phyloP scores from a whole-genome alignment of 495 filamentous ascomycete species.

The Trichoderma gamsii region DNA sequence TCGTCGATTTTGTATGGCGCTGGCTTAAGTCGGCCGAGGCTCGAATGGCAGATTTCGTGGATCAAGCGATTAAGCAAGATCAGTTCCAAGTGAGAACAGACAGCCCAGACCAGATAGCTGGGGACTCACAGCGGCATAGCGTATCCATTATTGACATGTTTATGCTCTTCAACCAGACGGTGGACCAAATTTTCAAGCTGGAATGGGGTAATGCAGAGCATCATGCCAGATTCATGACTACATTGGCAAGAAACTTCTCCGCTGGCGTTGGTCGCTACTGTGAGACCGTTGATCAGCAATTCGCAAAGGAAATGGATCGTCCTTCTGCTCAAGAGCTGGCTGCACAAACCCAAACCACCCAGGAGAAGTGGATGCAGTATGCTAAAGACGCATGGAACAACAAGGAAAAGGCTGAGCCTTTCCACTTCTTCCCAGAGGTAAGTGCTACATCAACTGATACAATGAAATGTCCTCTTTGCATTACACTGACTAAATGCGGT shows the following conservation, averaged over 20 bases:
- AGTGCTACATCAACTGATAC: conserved; percentile 20
- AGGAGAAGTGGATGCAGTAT: conserved; percentile 83
- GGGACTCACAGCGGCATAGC: conserved; percentile 84
- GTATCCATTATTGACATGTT: conserved; percentile 92
- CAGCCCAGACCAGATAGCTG: conserved; percentile 51
- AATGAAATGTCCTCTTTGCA: background rate
- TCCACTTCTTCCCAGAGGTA: conserved; percentile 95
- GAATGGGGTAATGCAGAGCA: conserved; percentile 92
- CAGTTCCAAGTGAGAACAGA: conserved; percentile 64
- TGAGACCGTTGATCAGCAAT: conserved; percentile 80
- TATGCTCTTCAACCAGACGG: conserved; percentile 81
- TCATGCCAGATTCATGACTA: conserved; percentile 94
- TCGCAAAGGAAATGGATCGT: conserved; percentile 88
- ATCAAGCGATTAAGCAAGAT: conserved; percentile 85
- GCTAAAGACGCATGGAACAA: conserved; percentile 93
- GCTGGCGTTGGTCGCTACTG: conserved; percentile 83
- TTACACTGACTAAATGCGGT: conserved; percentile 20
- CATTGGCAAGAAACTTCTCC: conserved; percentile 81
- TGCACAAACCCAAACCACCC: conserved; percentile 68
- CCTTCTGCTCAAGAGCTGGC: conserved; percentile 81
- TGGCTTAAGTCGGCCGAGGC: conserved; percentile 80
- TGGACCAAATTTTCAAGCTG: conserved; percentile 77
- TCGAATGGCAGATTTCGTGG: conserved; percentile 78
- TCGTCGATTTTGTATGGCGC: conserved; percentile 90
- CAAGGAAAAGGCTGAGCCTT: conserved; percentile 92